Conservation (phyloP, 1,284 basidiomycete genomes). For the Clitocybe nebularis region DNA sequence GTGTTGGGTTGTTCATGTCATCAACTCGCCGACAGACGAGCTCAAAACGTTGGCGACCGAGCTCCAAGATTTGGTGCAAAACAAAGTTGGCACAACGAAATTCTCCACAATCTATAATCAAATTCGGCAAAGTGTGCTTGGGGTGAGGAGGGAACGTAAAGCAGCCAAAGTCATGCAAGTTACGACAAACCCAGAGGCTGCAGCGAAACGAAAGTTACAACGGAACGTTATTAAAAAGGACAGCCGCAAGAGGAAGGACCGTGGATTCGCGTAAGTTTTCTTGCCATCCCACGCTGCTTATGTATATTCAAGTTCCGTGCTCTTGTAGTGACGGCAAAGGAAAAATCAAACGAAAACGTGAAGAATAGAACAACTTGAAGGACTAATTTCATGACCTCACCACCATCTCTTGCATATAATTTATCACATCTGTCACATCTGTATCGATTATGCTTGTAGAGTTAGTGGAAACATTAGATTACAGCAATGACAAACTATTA, state of each 20-base stretch:
- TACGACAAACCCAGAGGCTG: conserved; percentile 70
- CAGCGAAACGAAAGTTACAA: conserved; percentile 72
- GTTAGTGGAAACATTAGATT: neutral
- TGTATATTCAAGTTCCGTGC: neutral
- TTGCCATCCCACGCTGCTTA: too few species aligned
- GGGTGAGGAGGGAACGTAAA: conserved; percentile 72
- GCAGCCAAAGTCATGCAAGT: conserved; percentile 61
- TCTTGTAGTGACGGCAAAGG: conserved; percentile 35
- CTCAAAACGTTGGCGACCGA: conserved; percentile 82
- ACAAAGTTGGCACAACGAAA: conserved; percentile 78
- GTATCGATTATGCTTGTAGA: too few species aligned
- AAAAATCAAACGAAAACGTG: conserved; percentile 32
- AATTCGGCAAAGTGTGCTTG: conserved; percentile 70
- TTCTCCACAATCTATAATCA: conserved; percentile 80
- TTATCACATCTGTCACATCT: too few species aligned
- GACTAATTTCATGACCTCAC: neutral
- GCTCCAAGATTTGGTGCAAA: conserved; percentile 84
- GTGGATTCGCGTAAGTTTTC: conserved; percentile 50
- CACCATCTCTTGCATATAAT: neutral
- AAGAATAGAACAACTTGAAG: conserved; percentile 17
- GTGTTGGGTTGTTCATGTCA: conserved; percentile 7
- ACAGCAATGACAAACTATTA: neutral
- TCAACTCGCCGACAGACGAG: conserved; percentile 52
- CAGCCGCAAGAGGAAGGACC: conserved; percentile 75
- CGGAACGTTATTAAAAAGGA: conserved; percentile 73